A percentile compares a stretch with the other conserved stretches of the same genome.
Conservation (phyloP, 768 basidiomycete species). For the Termitomyces sp. region DNA sequence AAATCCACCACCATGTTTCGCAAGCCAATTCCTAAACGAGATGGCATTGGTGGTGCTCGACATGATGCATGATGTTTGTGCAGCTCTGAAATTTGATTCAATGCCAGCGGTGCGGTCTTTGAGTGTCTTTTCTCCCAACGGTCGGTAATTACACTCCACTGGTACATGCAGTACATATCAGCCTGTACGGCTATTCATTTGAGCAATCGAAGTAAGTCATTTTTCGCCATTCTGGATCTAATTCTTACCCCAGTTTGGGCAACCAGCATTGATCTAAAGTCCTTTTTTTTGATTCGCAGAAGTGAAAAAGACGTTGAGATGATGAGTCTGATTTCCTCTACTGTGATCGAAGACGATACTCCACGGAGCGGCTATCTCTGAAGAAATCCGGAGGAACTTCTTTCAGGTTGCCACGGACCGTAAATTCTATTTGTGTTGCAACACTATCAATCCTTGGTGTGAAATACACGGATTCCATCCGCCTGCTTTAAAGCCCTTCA, state of each 20-base stretch:
- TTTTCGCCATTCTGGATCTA: not conserved
- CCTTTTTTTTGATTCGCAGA: not conserved
- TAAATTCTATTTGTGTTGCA: not conserved
- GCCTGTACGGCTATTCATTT: not conserved
- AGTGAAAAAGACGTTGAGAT: not conserved
- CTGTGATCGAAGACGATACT: not conserved
- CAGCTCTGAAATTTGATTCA: not conserved
- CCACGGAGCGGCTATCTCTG: not conserved
- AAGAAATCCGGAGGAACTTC: not conserved
- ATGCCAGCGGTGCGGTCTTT: not conserved
- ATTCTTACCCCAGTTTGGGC: not conserved
- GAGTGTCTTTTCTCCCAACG: not conserved
- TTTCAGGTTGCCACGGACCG: not conserved
- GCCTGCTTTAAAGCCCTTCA: not conserved
- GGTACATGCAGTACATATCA: not conserved
- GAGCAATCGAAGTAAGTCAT: too few species aligned
- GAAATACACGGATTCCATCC: not conserved
- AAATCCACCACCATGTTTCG: slow-evolving; percentile 43
- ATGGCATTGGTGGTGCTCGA: slow-evolving; percentile 1
- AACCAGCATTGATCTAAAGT: not conserved
- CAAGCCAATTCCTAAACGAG: slow-evolving; percentile 47
- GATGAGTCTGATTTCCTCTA: not conserved
- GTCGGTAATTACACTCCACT: not conserved
- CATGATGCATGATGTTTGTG: not conserved
- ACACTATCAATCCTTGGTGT: not conserved